Evolutionary conservation across 306 rosid species (phyloP).

Genomic region (Mimosa bimucronata): DNA sequence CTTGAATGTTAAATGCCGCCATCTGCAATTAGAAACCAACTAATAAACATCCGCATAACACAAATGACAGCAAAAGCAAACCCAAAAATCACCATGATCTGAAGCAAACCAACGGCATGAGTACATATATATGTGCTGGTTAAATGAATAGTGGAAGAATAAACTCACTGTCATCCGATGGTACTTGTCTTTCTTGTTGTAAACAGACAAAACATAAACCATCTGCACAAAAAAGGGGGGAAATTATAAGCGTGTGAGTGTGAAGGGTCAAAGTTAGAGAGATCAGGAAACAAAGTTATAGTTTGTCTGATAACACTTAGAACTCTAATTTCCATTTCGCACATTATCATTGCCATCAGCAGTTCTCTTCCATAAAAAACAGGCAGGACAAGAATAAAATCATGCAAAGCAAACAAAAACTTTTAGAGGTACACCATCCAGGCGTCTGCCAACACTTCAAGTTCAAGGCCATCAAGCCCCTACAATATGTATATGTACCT

Average conservation of each 20-base stretch:
- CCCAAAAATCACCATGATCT: too few relatives aligned
- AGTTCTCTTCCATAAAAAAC: not conserved
- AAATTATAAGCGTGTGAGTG: not conserved
- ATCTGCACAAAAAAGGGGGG: conserved; percentile 61
- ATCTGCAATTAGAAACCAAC: conserved; percentile 60
- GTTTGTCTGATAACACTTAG: not conserved
- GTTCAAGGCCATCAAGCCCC: conserved; percentile 17
- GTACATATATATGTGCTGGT: not conserved
- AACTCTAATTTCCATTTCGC: conserved; percentile 6
- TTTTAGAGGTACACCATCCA: conserved; percentile 2
- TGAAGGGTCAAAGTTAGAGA: conserved; percentile 6
- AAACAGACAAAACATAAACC: conserved; percentile 92
- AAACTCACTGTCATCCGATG: conserved; percentile 87
- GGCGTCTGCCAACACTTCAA: conserved; percentile 17
- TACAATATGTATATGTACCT: not conserved
- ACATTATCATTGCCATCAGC: conserved; percentile 13
- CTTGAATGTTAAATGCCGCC: conserved; percentile 99
- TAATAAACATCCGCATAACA: conserved; percentile 25
- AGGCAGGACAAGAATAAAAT: not conserved
- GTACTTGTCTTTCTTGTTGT: conserved; percentile 94
- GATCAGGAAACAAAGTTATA: conserved; percentile 36
- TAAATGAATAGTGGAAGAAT: conserved; percentile 14
- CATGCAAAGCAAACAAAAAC: conserved; percentile 4
- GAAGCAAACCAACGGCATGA: too few relatives aligned
- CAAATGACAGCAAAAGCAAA: conserved; percentile 5